Conservation (phyloP, 371 early-diverging fungal species). For the Mucor plumbeus region DNA sequence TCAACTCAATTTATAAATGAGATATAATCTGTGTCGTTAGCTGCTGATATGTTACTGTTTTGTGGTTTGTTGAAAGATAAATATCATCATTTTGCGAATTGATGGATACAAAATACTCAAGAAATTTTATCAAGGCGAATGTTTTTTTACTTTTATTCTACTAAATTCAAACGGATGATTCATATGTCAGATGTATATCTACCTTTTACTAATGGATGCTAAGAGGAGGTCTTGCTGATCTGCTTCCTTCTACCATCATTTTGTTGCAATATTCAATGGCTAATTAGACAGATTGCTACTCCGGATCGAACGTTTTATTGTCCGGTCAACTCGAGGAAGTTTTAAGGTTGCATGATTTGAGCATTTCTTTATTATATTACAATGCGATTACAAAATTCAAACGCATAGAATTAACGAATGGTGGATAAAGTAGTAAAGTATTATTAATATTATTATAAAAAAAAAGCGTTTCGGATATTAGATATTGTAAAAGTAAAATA, state of each 20-base stretch:
- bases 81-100: too few relatives aligned
- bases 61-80: too few relatives aligned
- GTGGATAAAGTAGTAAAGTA: background rate
- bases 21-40: too few relatives aligned
- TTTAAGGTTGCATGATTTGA: too few relatives aligned
- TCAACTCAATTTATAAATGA: too few relatives aligned
- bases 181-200: slow-evolving; percentile 14
- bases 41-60: too few relatives aligned
- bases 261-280: background rate
- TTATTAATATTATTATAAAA: background rate
- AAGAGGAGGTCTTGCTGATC: slow-evolving; percentile 24
- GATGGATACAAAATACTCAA: too few relatives aligned
- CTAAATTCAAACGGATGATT: slow-evolving; percentile 1
- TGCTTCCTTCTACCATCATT: slow-evolving; percentile 12
- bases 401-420: background rate
- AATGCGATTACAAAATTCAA: too few relatives aligned
- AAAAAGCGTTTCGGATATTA: too few relatives aligned
- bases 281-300: background rate
- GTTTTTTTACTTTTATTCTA: background rate
- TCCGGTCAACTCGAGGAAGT: background rate
- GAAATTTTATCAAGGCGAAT: background rate
- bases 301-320: background rate
- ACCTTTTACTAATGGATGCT: slow-evolving; percentile 32
- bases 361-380: too few relatives aligned
- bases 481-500: too few relatives aligned